These are phyloP conservation scores for Metschnikowia cubensis DNA, from an alignment of 805 yeast species.

Conservation along the genomic window DNA sequence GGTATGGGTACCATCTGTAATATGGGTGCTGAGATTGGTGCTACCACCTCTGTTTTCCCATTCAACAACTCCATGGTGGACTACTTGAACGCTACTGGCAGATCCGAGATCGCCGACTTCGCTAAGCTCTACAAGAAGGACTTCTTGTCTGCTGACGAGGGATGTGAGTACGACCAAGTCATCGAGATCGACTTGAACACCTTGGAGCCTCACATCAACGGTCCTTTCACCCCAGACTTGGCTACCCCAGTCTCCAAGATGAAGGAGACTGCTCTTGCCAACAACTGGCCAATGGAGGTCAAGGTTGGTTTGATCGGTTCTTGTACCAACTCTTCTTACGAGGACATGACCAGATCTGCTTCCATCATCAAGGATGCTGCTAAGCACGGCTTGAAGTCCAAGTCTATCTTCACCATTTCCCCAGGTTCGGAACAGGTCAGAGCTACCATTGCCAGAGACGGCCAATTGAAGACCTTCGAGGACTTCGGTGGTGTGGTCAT, in stretches of 20 bases:
- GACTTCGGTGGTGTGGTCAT: conserved; percentile 91
- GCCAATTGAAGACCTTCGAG: conserved; percentile 81
- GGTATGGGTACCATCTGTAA: conserved; percentile 99
- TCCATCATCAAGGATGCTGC: conserved; percentile 90
- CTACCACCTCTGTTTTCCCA: conserved; percentile 97
- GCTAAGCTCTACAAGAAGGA: conserved; percentile 64
- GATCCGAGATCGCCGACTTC: conserved; percentile 79
- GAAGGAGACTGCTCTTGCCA: conserved; percentile 75
- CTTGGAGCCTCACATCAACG: conserved; percentile 93
- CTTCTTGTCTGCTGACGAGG: conserved; percentile 80
- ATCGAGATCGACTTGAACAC: conserved; percentile 85
- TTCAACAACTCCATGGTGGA: conserved; percentile 85
- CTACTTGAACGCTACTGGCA: conserved; percentile 81
- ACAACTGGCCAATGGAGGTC: conserved; percentile 90
- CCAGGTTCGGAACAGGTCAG: conserved; percentile 99
- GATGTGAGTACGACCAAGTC: conserved; percentile 89
- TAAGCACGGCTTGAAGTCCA: conserved; percentile 84
- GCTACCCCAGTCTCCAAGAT: conserved; percentile 91
- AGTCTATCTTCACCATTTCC: conserved; percentile 87
- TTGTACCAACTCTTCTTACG: conserved; percentile 97
- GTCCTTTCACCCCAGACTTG: conserved; percentile 98
- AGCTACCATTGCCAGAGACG: conserved; percentile 97
- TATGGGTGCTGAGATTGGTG: conserved; percentile 99
- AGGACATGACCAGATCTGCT: conserved; percentile 96
- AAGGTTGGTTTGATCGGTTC: conserved; percentile 96